Conservation (phyloP, 116 monocot genomes). For the Zostera marina region DNA sequence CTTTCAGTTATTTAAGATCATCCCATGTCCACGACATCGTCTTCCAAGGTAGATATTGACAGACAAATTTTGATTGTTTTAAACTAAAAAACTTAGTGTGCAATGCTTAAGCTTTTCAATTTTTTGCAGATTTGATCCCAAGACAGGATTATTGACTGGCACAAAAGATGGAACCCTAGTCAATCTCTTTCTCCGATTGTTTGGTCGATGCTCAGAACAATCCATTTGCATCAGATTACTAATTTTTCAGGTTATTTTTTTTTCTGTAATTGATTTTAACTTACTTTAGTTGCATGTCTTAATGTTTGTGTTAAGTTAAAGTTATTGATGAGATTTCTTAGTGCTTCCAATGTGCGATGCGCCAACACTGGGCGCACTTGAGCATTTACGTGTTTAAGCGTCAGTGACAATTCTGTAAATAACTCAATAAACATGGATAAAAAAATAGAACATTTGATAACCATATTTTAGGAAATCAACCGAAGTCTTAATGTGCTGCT, state of each 20-base stretch:
- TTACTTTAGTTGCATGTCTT: not conserved
- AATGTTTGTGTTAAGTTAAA: not conserved
- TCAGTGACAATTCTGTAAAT: too few relatives aligned
- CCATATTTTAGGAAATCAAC: too few relatives aligned
- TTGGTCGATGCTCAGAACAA: slow-evolving; percentile 75
- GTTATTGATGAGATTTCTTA: too few relatives aligned
- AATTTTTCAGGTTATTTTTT: slow-evolving; percentile 53
- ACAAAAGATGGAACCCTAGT: slow-evolving; percentile 91
- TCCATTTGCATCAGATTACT: slow-evolving; percentile 79
- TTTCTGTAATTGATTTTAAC: not conserved
- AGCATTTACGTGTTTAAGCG: too few relatives aligned
- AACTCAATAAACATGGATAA: too few relatives aligned
- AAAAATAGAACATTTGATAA: too few relatives aligned
- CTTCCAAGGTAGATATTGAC: slow-evolving; percentile 45
- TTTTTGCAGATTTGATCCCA: slow-evolving; percentile 73
- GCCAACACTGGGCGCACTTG: too few relatives aligned
- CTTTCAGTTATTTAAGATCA: slow-evolving; percentile 67
- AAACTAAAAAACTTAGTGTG: not conserved
- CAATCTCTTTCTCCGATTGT: slow-evolving; percentile 79
- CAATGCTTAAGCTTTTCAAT: not conserved
- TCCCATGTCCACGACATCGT: slow-evolving; percentile 92
- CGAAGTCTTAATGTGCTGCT: too few relatives aligned
- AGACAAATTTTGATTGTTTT: not conserved
- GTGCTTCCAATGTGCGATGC: too few relatives aligned
- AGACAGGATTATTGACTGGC: slow-evolving; percentile 77